phyloP scores from a whole-genome alignment of 768 basidiomycete genomes.

The Kwoniella mangroviensis region DNA sequence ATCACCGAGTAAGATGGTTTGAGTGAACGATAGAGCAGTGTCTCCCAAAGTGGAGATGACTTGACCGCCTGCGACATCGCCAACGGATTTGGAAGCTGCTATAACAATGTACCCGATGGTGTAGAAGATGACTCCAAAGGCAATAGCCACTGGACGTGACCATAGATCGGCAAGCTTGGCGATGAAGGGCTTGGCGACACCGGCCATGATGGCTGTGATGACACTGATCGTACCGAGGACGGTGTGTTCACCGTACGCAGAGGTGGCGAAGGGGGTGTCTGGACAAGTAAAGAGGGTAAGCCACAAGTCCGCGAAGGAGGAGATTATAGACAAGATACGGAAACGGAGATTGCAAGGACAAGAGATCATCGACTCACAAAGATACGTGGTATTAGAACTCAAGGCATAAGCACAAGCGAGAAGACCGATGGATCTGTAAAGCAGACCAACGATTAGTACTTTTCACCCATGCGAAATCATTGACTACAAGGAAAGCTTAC shows the following conservation, averaged over 20 bases:
- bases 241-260: conserved; percentile 47
- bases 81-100: conserved; percentile 39
- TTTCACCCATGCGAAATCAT: conserved; percentile 7
- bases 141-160: conserved; percentile 44
- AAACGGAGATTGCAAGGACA: neutral
- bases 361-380: conserved; percentile 22
- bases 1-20: conserved; percentile 51
- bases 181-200: conserved; percentile 50
- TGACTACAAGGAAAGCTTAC: conserved; percentile 21
- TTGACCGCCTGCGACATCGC: conserved; percentile 43
- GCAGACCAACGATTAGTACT: neutral
- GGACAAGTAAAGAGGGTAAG: no score
- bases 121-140: conserved; percentile 42
- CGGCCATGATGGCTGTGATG: conserved; percentile 48
- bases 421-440: conserved; percentile 34
- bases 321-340: no score
- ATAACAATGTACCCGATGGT: conserved; percentile 53
- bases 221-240: conserved; percentile 44
- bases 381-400: conserved; percentile 33
- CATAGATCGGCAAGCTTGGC: conserved; percentile 52
- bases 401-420: conserved; percentile 38
- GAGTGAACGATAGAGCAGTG: conserved; percentile 51
- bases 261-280: conserved; percentile 48
- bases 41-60: conserved; percentile 51
- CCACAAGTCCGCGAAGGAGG: no score